Evolutionary conservation across 768 basidiomycete species (phyloP).

Genomic region (Hygrophoropsis aurantiaca): DNA sequence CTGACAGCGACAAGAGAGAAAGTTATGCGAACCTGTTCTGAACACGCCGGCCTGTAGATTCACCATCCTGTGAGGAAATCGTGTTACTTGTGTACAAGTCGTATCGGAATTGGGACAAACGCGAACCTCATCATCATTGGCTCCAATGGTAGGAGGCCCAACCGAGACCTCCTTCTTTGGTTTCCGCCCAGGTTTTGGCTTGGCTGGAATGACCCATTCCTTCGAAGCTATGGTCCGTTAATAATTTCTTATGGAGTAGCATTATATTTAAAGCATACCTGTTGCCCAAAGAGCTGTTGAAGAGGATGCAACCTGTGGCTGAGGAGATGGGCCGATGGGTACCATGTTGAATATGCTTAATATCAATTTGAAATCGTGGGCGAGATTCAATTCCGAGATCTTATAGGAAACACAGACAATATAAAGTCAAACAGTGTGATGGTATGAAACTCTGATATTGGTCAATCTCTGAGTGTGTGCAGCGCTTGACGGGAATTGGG

Average conservation of each 20-base stretch:
- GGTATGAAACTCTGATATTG: no score
- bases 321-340: constrained; percentile 28
- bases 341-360: constrained; percentile 24
- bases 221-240: constrained; percentile 61
- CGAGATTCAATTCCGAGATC: no score
- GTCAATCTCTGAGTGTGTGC: no score
- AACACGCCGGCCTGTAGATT: constrained; percentile 65
- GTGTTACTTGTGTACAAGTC: constrained; percentile 7
- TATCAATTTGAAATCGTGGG: no score
- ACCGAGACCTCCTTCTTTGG: constrained; percentile 65
- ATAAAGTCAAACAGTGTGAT: no score
- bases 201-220: constrained; percentile 86
- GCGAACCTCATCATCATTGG: constrained; percentile 53
- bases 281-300: constrained; percentile 74
- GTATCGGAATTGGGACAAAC: constrained; percentile 1
- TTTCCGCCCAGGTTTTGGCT: constrained; percentile 85
- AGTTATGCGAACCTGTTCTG: constrained; percentile 62
- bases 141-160: constrained; percentile 19
- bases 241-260: not conserved
- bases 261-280: constrained; percentile 40
- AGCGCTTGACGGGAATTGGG: no score
- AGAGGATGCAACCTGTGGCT: constrained; percentile 33
- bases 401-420: no score
- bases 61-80: constrained; percentile 32
- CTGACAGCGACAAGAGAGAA: not conserved